Evolutionary conservation across 2,329 filamentous ascomycete genomes (phyloP), one percentile per base, ranked within the genome.

Genomic region (Macrophomina tecta): DNA sequence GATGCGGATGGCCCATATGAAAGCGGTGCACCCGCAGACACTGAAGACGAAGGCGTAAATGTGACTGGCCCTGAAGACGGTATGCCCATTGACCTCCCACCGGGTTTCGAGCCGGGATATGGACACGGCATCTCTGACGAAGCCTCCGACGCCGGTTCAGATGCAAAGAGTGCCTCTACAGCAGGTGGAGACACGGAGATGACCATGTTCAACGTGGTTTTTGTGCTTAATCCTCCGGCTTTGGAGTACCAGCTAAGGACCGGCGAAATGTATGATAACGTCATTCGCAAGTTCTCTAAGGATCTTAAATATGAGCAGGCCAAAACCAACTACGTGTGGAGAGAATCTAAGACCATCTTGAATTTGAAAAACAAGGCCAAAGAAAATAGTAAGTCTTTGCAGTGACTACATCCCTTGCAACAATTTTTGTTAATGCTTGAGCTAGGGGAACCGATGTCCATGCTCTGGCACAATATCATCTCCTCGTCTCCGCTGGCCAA

Each of bases 121-220:
- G 78, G 78, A n/a, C 78, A 80, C 68, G 68, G 75, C 11, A 70
- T 76, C 28, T 77, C 75, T n/a, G 73, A 70, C 9, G 69, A 73
- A n/a, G 69, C 74, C 5, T 79, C 78, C 0, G 78, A 79, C 61
- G 74, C 73, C 16, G 78, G 76, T n/a, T 76, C 68, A 38, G 77
- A 79, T 42, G 72, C 75, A n/a, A 79, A 74, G 60, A 77, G 75
- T 36, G 76, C 79, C 73, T 78, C 75, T 14, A 77, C 74, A 9
- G 79, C 78, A 14, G 70, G 72, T 48, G 78, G 83, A 48, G 84
- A 90, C 69, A 84, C 88, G 74, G 89, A 91, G 75, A 94, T 98
- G 91, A 93, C 90, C 69, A 98, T 98, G 94, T 99, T 99, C 80
- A 97, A 97, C 77, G 87, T 97, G 11, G 93, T 98, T 30, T 98